These are phyloP conservation scores for Colletotrichum sp. DNA, from an alignment of 2,329 filamentous ascomycete genomes.

Conservation along the genomic window DNA sequence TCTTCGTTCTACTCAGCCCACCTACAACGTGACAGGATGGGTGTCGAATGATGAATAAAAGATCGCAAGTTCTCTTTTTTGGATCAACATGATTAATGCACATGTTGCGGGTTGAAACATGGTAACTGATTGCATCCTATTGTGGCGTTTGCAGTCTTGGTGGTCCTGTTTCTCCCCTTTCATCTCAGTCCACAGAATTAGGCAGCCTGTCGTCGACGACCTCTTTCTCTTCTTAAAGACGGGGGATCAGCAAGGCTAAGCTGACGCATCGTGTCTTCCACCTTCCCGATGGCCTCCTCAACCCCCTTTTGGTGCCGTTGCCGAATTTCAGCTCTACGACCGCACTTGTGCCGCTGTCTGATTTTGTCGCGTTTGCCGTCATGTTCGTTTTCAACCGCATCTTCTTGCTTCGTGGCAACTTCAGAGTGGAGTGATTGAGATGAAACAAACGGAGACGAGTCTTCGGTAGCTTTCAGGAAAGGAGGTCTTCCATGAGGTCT, in stretches of 20 bases:
- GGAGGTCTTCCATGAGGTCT: background rate
- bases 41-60: background rate
- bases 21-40: background rate
- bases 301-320: background rate
- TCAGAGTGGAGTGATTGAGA: background rate
- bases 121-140: background rate
- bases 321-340: background rate
- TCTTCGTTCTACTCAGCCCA: accelerated
- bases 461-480: background rate
- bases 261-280: background rate
- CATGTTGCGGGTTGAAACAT: background rate
- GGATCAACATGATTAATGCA: background rate
- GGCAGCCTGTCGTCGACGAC: background rate
- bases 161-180: background rate
- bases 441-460: background rate
- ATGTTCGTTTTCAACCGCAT: background rate
- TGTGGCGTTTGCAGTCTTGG: background rate
- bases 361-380: background rate
- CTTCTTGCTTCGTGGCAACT: background rate
- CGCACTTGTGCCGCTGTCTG: background rate
- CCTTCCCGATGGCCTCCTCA: background rate
- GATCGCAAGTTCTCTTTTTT: accelerated
- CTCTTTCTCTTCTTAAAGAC: background rate
- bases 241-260: background rate
- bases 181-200: background rate